A percentile compares a stretch with the other conserved stretches of the same genome.
These are phyloP conservation scores for Penicillium sp. DNA, from an alignment of 2,329 filamentous ascomycete species.

Conservation along the genomic window DNA sequence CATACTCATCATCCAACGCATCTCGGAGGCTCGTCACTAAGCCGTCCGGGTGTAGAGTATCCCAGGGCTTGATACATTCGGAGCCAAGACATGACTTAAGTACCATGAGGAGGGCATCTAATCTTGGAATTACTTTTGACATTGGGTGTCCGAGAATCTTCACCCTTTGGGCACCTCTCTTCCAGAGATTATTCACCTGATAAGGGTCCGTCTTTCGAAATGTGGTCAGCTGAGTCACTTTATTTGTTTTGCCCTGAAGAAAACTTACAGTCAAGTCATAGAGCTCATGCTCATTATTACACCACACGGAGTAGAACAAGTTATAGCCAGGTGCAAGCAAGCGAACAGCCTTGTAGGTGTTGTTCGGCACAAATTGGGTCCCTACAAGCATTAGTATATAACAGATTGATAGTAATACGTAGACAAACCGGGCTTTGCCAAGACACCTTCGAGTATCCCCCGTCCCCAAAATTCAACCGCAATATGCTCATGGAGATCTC, in stretches of 20 bases:
- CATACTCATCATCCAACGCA: constrained; percentile 31
- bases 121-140: neutral
- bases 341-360: constrained; percentile 44
- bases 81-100: constrained; percentile 41
- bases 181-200: constrained; percentile 35
- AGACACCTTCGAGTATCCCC: constrained; percentile 33
- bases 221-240: neutral
- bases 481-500: constrained; percentile 53
- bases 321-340: constrained; percentile 38
- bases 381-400: no score
- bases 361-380: constrained; percentile 25
- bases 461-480: constrained; percentile 59
- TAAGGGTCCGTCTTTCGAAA: constrained; percentile 35
- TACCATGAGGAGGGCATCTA: constrained; percentile 38
- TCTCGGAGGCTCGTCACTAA: constrained; percentile 33
- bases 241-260: neutral
- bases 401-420: neutral
- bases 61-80: constrained; percentile 41
- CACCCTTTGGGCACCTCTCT: constrained; percentile 11
- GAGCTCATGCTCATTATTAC: constrained; percentile 43
- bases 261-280: constrained; percentile 40
- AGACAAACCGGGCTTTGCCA: constrained; percentile 26
- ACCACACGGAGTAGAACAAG: constrained; percentile 45
- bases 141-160: no score
- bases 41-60: constrained; percentile 34